A percentile compares a stretch with the other conserved stretches of the same genome.
Evolutionary conservation across 108 stramenopile species (phyloP).

Genomic region (Pseudonitzschia pungens): DNA sequence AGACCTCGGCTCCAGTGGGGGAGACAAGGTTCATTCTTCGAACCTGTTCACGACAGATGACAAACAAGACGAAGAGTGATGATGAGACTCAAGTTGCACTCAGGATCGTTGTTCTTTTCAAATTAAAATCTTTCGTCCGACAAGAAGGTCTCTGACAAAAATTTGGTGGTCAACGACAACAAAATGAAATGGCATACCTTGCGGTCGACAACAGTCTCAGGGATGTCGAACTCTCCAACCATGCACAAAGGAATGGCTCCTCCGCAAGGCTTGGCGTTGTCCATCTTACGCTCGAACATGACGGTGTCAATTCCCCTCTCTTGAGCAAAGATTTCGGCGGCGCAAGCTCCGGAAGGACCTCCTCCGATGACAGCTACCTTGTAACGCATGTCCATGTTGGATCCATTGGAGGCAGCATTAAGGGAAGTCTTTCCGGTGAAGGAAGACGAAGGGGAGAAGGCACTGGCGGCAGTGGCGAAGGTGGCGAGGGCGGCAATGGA

Average conservation of each 20-base stretch:
- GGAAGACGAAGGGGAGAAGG: conserved; percentile 56
- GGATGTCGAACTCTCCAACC: conserved; percentile 98
- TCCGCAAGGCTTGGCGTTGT: conserved; percentile 99
- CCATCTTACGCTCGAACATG: conserved; percentile 96
- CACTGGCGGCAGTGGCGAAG: conserved; percentile 38
- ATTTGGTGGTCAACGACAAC: neutral
- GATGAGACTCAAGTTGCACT: too few species aligned
- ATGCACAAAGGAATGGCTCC: conserved; percentile 99
- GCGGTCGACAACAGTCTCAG: conserved; percentile 92
- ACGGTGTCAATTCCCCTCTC: conserved; percentile 92
- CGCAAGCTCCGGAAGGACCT: conserved; percentile 96
- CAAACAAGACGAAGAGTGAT: neutral
- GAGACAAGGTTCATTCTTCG: conserved; percentile 98
- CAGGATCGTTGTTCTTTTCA: too few species aligned
- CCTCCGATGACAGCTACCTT: conserved; percentile 96
- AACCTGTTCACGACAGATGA: conserved; percentile 50
- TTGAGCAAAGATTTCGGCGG: conserved; percentile 96
- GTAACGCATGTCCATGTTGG: conserved; percentile 81
- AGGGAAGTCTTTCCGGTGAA: conserved; percentile 51
- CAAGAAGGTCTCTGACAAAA: too few species aligned
- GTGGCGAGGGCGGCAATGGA: conserved; percentile 37
- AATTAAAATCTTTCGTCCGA: too few species aligned
- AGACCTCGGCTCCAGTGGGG: conserved; percentile 94
- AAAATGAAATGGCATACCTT: conserved; percentile 66
- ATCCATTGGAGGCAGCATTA: conserved; percentile 31